A percentile compares a stretch with the other conserved stretches of the same genome.
Conservation (phyloP, 768 basidiomycete species). For the Cystobasidiopsis lactophilus region DNA sequence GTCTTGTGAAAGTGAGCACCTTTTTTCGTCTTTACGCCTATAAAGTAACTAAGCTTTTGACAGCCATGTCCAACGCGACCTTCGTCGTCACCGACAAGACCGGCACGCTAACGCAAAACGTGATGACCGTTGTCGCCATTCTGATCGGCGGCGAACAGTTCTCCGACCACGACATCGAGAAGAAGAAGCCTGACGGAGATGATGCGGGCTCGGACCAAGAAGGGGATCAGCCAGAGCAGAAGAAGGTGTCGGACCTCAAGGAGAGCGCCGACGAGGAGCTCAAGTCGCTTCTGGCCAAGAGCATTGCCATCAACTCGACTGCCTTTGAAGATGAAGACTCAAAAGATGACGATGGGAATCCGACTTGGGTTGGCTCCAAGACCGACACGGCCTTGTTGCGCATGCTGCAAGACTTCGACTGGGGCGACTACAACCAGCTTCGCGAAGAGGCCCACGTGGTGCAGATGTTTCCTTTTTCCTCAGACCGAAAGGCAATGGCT, state of each 20-base stretch:
- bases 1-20: constrained; percentile 9
- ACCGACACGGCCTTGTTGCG: constrained; percentile 7
- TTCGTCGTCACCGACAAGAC: constrained; percentile 9
- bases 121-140: constrained; percentile 6
- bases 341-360: not conserved
- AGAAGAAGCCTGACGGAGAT: not conserved
- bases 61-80: constrained; percentile 9
- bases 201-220: not conserved
- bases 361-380: constrained; percentile 5
- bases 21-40: too few relatives aligned
- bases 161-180: not conserved
- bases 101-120: constrained; percentile 7
- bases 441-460: constrained; percentile 5
- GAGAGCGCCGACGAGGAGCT: not conserved
- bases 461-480: constrained; percentile 36
- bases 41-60: too few relatives aligned
- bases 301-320: constrained; percentile 7
- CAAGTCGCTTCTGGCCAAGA: not conserved
- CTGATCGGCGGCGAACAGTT: constrained; percentile 1
- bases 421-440: not conserved
- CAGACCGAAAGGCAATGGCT: constrained; percentile 99
- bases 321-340: constrained; percentile 2
- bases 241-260: constrained; percentile 2
- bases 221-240: not conserved
- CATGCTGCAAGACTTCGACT: constrained; percentile 1